These are phyloP conservation scores for Chrysophaeum taylorii DNA, from an alignment of 352 stramenopile species.

Conservation along the genomic window DNA sequence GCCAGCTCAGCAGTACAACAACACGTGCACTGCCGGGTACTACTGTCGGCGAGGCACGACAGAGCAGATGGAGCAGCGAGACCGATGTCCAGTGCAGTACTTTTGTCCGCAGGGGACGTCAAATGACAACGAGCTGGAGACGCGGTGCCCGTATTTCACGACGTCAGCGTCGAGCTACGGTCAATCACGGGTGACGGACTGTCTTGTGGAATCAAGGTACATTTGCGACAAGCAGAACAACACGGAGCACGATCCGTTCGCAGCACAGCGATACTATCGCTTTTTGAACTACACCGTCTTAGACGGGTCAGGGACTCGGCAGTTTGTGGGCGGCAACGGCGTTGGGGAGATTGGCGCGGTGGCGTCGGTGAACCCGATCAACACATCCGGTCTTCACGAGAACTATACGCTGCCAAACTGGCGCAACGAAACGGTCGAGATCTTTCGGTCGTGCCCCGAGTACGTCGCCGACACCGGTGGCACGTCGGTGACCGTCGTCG, in stretches of 20 bases:
- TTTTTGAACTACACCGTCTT: slow-evolving; percentile 35
- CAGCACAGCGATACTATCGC: slow-evolving; percentile 50
- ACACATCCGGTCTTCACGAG: slow-evolving; percentile 48
- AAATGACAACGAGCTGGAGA: slow-evolving; percentile 60
- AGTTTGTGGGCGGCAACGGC: slow-evolving; percentile 27
- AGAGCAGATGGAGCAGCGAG: slow-evolving; percentile 56
- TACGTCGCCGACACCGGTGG: slow-evolving; percentile 28
- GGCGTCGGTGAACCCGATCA: slow-evolving; percentile 77
- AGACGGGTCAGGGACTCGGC: slow-evolving; percentile 23
- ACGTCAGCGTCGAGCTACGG: slow-evolving; percentile 67
- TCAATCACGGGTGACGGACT: slow-evolving; percentile 66
- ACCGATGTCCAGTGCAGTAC: slow-evolving; percentile 78
- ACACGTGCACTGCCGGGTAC: slow-evolving; percentile 65
- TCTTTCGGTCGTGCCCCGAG: slow-evolving; percentile 68
- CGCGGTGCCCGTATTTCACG: slow-evolving; percentile 66
- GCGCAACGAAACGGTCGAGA: slow-evolving; percentile 87
- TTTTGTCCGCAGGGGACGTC: slow-evolving; percentile 81
- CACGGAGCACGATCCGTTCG: slow-evolving; percentile 39
- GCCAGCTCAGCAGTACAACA: slow-evolving; percentile 64
- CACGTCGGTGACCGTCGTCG: slow-evolving; percentile 74
- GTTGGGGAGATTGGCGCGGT: slow-evolving; percentile 49
- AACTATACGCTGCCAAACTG: slow-evolving; percentile 55
- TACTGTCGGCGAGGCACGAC: slow-evolving; percentile 77
- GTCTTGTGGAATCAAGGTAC: slow-evolving; percentile 64
- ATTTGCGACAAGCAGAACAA: slow-evolving; percentile 81